Conservation (phyloP, 352 stramenopile genomes). For the Phytophthora sojae region DNA sequence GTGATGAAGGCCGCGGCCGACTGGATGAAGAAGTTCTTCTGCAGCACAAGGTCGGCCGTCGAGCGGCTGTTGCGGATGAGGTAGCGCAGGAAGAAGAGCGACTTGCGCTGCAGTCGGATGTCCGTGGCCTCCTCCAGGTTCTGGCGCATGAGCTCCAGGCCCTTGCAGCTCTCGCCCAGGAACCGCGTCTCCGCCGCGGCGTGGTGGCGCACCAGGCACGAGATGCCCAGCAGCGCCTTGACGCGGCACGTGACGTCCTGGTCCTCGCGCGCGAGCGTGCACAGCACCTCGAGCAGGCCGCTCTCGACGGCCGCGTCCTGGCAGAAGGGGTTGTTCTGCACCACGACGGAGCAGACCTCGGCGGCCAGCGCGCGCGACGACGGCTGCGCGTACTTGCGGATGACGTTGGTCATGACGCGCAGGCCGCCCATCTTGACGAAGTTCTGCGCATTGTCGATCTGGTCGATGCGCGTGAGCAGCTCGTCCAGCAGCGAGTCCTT, state of each 20-base stretch:
- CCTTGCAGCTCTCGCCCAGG: constrained; percentile 62
- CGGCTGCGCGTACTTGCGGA: constrained; percentile 57
- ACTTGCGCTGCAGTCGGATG: constrained; percentile 81
- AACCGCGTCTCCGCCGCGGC: constrained; percentile 67
- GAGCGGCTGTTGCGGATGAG: constrained; percentile 67
- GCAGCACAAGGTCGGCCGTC: constrained; percentile 58
- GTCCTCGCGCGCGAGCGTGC: constrained; percentile 61
- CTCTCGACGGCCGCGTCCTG: constrained; percentile 75
- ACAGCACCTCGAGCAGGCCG: constrained; percentile 76
- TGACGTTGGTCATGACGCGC: constrained; percentile 62
- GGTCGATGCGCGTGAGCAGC: constrained; percentile 84
- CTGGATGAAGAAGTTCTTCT: constrained; percentile 58
- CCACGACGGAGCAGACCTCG: constrained; percentile 82
- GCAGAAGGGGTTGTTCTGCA: constrained; percentile 89
- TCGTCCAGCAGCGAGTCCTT: constrained; percentile 86
- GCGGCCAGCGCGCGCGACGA: constrained; percentile 72
- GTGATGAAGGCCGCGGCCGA: constrained; percentile 57
- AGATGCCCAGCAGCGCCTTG: constrained; percentile 85
- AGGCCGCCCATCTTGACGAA: constrained; percentile 88
- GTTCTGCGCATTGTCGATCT: constrained; percentile 91
- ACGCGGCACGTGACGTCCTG: constrained; percentile 71
- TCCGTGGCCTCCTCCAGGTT: constrained; percentile 62
- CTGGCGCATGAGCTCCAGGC: constrained; percentile 60
- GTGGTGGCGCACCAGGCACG: constrained; percentile 83
- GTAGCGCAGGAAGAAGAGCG: constrained; percentile 87